A percentile compares a stretch with the other conserved stretches of the same genome.
phyloP scores from a whole-genome alignment of 2,329 filamentous ascomycete genomes.

The Huntiella abstrusa region DNA sequence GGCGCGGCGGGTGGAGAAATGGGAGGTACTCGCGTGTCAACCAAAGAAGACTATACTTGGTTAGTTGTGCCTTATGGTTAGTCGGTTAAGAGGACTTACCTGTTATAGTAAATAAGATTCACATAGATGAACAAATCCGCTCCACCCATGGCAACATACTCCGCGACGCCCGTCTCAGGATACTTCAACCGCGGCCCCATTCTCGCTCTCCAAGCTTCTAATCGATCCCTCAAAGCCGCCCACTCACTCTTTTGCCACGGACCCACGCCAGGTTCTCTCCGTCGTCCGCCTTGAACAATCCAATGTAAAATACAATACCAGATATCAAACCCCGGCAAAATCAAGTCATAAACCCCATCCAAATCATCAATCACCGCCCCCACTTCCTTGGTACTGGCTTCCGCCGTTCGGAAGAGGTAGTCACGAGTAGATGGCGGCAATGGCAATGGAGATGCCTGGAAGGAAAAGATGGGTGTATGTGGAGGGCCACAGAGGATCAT shows the following conservation, averaged over 20 bases:
- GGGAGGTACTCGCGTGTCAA: conserved; percentile 26
- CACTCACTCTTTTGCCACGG: conserved; percentile 21
- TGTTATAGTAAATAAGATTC: conserved; percentile 25
- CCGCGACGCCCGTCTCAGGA: conserved; percentile 20
- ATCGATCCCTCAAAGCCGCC: conserved; percentile 15
- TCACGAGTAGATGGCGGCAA: conserved; percentile 18
- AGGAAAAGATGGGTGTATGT: conserved; percentile 20
- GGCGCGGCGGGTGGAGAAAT: conserved; percentile 21
- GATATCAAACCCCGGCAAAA: conserved; percentile 26
- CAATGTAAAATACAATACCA: conserved; percentile 24
- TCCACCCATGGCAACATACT: conserved; percentile 21
- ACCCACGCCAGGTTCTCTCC: conserved; percentile 21
- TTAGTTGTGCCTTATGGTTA: neutral
- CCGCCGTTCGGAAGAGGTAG: conserved; percentile 21
- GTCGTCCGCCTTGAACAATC: conserved; percentile 24
- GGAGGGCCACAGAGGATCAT: conserved; percentile 25
- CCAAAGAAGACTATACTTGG: conserved; percentile 20
- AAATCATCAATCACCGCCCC: conserved; percentile 19
- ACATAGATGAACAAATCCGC: conserved; percentile 25
- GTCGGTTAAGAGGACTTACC: conserved; percentile 15
- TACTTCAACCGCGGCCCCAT: conserved; percentile 21
- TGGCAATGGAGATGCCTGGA: conserved; percentile 19
- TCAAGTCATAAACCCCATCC: conserved; percentile 4
- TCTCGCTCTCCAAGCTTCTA: conserved; percentile 19
- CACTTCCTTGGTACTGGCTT: conserved; percentile 8